Evolutionary conservation across 345 rosid species (phyloP), one percentile per base, ranked within the genome.

Genomic region (Brassica cretica): DNA sequence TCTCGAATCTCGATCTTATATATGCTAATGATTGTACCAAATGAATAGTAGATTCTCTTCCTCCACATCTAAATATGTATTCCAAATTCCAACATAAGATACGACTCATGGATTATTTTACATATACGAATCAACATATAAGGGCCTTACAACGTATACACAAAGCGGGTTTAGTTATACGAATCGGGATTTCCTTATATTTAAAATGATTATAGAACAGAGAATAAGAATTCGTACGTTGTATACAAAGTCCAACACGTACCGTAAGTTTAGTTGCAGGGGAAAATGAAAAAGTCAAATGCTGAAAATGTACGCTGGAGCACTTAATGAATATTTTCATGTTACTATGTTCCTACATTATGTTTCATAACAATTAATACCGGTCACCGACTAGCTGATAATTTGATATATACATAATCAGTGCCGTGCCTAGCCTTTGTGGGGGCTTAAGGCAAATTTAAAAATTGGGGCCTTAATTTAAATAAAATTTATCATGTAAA

Each of bases 351-450:
- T 79, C 64, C 58, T 62, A 25, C 61, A 49, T 49, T 6, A 60
- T 67, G 46, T 67, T 62, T 68, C 9, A 41, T 24, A 62, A 33
- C 75, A 46, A 78, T 67, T 60, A 24, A 60, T 60, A 60, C 82
- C 27, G 9, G 51, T 74, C 78, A 79, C 78, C 78, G 75, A 69
- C 78, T 63, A 46, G 72, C 56, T 77, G 61, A 19, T 64, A 64
- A 51, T 70, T 53, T 70, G 66, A 53, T 64, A 51, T 63, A 10
- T 63, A 76, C 44, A 66, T n/a, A n/a, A 21, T 21, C 29, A 25
- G 29, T 30, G 33, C 33, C 33, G 33, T 30, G 1, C 33, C 33
- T 30, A 30, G 33, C 6, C 6, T 30, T 30, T 4, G 5, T 30
- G 33, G 33, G 32, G 33, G 33, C 33, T 30, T 30, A 30, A 30